Evolutionary conservation across 2,329 filamentous ascomycete genomes (phyloP).

Genomic region (Amylocarpus encephaloides): DNA sequence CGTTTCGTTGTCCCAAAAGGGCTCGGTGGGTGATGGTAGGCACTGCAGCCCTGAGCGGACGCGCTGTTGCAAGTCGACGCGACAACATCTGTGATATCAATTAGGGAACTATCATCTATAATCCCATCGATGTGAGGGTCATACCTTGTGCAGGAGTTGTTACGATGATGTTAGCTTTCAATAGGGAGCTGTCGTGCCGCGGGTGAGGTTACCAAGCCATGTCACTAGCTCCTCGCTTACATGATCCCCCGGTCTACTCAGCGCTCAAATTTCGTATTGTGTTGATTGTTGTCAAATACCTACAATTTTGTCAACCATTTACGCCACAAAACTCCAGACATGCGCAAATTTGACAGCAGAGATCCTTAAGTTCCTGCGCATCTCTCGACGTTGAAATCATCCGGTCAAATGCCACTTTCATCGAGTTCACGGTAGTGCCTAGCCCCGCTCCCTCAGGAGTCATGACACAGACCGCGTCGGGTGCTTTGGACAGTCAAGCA

Average conservation of each 20-base stretch:
- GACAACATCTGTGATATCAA: constrained; percentile 48
- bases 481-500: constrained; percentile 28
- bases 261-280: constrained; percentile 33
- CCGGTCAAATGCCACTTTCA: constrained; percentile 52
- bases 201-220: neutral
- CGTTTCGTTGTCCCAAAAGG: constrained; percentile 45
- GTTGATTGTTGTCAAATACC: constrained; percentile 42
- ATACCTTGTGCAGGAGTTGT: constrained; percentile 9
- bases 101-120: neutral
- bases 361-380: constrained; percentile 44
- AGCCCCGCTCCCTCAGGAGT: constrained; percentile 24
- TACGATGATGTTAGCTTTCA: neutral
- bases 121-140: neutral
- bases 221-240: constrained; percentile 3
- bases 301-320: constrained; percentile 23
- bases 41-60: constrained; percentile 41
- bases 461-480: constrained; percentile 33
- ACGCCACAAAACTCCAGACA: constrained; percentile 45
- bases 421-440: constrained; percentile 44
- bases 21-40: constrained; percentile 41
- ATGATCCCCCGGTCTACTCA: neutral
- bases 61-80: constrained; percentile 50
- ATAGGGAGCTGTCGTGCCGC: neutral
- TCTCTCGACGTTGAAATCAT: constrained; percentile 47
- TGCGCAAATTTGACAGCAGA: constrained; percentile 46